A percentile compares a stretch with the other conserved stretches of the same genome.
phyloP scores from a whole-genome alignment of 2,329 filamentous ascomycete genomes.

The Cyphellophora europaea region DNA sequence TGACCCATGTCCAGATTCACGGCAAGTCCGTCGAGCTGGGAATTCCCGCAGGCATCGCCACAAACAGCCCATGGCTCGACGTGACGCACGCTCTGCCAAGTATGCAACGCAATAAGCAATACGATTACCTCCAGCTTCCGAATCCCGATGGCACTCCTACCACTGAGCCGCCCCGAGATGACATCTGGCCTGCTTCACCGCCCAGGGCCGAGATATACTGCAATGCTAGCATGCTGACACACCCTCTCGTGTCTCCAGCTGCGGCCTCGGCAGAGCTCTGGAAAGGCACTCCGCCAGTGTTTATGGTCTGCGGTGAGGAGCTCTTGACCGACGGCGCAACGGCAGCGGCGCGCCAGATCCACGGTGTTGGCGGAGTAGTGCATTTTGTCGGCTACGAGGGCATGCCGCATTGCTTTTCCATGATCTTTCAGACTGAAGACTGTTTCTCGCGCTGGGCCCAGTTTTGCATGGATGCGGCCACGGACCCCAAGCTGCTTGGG shows the following conservation, averaged over 20 bases:
- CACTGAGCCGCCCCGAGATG: constrained; percentile 22
- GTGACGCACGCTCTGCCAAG: constrained; percentile 33
- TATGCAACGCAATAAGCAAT: constrained; percentile 25
- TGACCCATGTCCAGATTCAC: constrained; percentile 27
- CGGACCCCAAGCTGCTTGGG: not conserved
- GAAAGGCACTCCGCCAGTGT: constrained; percentile 31
- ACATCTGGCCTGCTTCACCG: constrained; percentile 30
- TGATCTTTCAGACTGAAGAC: constrained; percentile 43
- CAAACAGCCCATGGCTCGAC: constrained; percentile 34
- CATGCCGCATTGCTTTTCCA: constrained; percentile 43
- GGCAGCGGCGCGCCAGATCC: constrained; percentile 29
- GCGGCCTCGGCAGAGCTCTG: constrained; percentile 27
- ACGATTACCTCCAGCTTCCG: constrained; percentile 30
- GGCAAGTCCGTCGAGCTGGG: constrained; percentile 29
- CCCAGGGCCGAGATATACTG: constrained; percentile 34
- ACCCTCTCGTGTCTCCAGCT: constrained; percentile 33
- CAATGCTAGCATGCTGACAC: constrained; percentile 27
- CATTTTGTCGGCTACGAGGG: constrained; percentile 34
- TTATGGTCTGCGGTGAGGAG: constrained; percentile 33
- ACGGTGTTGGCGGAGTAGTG: constrained; percentile 27
- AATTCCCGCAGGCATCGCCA: constrained; percentile 30
- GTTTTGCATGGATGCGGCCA: constrained; percentile 37
- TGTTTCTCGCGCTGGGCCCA: constrained; percentile 48
- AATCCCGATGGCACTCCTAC: constrained; percentile 12
- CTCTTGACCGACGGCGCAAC: constrained; percentile 31